Evolutionary conservation across 2,329 filamentous ascomycete species (phyloP), one percentile per base, ranked within the genome.

Genomic region (Colletotrichum acutatum): DNA sequence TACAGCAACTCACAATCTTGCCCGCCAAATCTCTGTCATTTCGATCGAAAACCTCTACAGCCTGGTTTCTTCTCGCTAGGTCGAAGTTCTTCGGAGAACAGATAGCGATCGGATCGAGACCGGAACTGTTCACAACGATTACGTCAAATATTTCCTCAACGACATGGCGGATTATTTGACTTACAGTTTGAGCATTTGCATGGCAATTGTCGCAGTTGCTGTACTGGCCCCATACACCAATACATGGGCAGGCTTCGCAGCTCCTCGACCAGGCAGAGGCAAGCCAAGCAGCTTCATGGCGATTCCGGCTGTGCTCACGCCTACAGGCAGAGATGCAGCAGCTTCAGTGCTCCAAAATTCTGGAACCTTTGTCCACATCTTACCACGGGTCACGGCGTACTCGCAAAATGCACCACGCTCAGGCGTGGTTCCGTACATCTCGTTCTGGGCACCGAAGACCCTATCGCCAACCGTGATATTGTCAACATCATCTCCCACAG

Each of bases 321-420:
- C 83, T 2, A 86, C 79, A 9, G 83, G 84, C 0, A 86, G 72
- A 1, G 83, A 85, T 1, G 85, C 87, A 69, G 86, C 87, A 68
- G 89, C 82, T 71, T 86, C 84, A 68, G 84, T 81, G 68, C 77
- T 83, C 49, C 87, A 62, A 24, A 66, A 79, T 80, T 53, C 84
- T 82, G 4, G 87, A 86, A 16, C 84, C 83, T 74, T 82, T 52
- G 58, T 80, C 66, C 83, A 81, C 4, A 86, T 11, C 62, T 83
- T 81, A 0, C 80, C 83, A 68, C 84, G 84, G 74, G 76, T 83
- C 0, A 79, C 72, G 54, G 80, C 75, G 73, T 83, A 83, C 59
- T 83, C 82, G 32, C 78, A 82, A 11, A 83, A 87, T 1, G 83
- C 77, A 32, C 86, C 87, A 57, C 80, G 80, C 3, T 86, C 82